phyloP scores from a whole-genome alignment of 176 grass and related monocot genomes.

The Aechmea fasciata region DNA sequence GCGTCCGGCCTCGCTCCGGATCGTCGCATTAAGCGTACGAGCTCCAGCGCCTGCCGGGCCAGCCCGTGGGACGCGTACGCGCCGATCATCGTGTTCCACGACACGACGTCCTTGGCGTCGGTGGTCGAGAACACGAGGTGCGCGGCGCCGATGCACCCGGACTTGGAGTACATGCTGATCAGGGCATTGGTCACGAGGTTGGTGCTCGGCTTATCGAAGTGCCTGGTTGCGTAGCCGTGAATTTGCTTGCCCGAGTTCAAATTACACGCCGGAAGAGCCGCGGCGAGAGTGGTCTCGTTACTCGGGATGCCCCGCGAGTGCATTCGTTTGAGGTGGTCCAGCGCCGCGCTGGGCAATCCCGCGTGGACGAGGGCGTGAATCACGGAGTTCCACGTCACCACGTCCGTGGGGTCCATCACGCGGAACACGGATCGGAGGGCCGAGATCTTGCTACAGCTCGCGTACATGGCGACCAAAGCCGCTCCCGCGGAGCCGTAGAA shows the following conservation, averaged over 20 bases:
- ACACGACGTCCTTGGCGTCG: conserved; percentile 33
- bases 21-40: conserved; percentile 31
- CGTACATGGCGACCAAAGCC: conserved; percentile 54
- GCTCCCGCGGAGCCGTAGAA: conserved; percentile 58
- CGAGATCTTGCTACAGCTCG: conserved; percentile 22
- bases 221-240: conserved; percentile 32
- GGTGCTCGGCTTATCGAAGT: background rate
- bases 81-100: conserved; percentile 63
- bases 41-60: conserved; percentile 34
- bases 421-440: conserved; percentile 28
- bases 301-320: conserved; percentile 28
- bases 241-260: conserved; percentile 49
- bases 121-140: conserved; percentile 44
- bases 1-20: conserved; percentile 27
- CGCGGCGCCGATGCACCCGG: conserved; percentile 35
- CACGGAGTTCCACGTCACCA: conserved; percentile 66
- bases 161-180: conserved; percentile 51
- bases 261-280: conserved; percentile 35
- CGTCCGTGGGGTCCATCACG: conserved; percentile 36
- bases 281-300: conserved; percentile 34
- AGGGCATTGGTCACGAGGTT: conserved; percentile 32
- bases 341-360: conserved; percentile 21
- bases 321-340: conserved; percentile 48
- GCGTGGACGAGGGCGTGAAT: conserved; percentile 27
- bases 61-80: conserved; percentile 43